Percentiles rank a stretch among this genome's conserved stretches.
Evolutionary conservation across 1,284 basidiomycete species (phyloP).

Genomic region (Cutaneotrichosporon sp.): DNA sequence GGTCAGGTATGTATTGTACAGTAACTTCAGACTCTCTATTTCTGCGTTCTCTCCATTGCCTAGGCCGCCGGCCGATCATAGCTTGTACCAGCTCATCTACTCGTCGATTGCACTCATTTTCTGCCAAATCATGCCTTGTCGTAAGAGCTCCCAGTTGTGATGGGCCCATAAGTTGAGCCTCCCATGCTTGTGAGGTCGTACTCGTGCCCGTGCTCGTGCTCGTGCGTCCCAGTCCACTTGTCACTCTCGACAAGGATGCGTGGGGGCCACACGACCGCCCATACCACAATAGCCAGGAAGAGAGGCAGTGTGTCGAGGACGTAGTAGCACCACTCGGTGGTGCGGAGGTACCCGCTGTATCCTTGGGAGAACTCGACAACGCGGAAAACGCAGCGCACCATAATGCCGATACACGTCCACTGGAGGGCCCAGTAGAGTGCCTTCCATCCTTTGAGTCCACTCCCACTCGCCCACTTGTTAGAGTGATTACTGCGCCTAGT

Average conservation of each 20-base stretch:
- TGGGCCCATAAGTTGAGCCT: background rate
- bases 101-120: no score
- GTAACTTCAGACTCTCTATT: background rate
- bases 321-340: conserved; percentile 64
- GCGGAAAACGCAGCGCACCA: conserved; percentile 67
- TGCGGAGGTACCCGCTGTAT: conserved; percentile 62
- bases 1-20: no score
- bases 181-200: background rate
- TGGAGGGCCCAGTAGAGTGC: conserved; percentile 58
- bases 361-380: conserved; percentile 66
- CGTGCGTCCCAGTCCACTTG: background rate
- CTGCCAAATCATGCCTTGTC: no score
- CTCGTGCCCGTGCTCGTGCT: background rate
- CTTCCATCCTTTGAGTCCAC: conserved; percentile 58
- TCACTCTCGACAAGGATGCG: background rate
- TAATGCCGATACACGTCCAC: conserved; percentile 63
- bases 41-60: background rate
- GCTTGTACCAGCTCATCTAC: no score
- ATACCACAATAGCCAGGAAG: conserved; percentile 59
- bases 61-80: no score
- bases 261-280: conserved; percentile 38
- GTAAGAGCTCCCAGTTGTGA: no score
- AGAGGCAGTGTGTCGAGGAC: conserved; percentile 61
- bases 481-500: background rate
- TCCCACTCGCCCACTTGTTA: conserved; percentile 7